Evolutionary conservation across 78 protist genomes (phyloP).

Genomic region (Cyanophora paradoxa): DNA sequence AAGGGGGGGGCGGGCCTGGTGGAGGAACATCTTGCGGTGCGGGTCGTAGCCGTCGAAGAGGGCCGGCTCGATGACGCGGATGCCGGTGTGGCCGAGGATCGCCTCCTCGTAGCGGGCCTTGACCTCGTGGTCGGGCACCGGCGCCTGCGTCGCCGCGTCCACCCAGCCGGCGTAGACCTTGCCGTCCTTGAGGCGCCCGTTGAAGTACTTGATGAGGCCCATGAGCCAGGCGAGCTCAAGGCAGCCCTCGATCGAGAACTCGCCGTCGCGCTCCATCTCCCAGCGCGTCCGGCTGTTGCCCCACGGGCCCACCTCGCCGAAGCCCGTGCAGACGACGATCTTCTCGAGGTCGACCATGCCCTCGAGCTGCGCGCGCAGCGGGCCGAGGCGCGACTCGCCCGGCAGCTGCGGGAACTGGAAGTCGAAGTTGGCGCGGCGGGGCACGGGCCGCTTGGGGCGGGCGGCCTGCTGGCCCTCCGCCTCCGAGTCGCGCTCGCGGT

Average conservation of each 20-base stretch:
- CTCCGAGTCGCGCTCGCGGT: neutral
- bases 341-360: slow-evolving; percentile 33
- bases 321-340: slow-evolving; percentile 49
- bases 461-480: neutral
- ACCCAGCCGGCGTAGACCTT: slow-evolving; percentile 41
- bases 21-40: slow-evolving; percentile 32
- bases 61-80: slow-evolving; percentile 61
- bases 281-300: slow-evolving; percentile 46
- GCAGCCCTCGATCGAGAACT: slow-evolving; percentile 58
- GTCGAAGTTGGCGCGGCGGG: neutral
- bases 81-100: slow-evolving; percentile 40
- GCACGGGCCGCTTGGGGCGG: neutral
- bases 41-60: slow-evolving; percentile 61
- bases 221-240: slow-evolving; percentile 62
- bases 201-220: slow-evolving; percentile 39
- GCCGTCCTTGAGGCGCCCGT: slow-evolving; percentile 11
- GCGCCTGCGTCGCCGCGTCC: slow-evolving; percentile 30
- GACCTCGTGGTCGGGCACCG: slow-evolving; percentile 32
- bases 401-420: neutral
- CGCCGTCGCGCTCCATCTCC: slow-evolving; percentile 28
- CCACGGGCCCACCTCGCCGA: slow-evolving; percentile 70
- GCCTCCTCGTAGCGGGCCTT: slow-evolving; percentile 27
- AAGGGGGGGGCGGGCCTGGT: no score
- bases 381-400: neutral
- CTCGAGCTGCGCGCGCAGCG: no score